phyloP scores from a whole-genome alignment of 345 rosid species.

The Xanthoceras sorbifolium region DNA sequence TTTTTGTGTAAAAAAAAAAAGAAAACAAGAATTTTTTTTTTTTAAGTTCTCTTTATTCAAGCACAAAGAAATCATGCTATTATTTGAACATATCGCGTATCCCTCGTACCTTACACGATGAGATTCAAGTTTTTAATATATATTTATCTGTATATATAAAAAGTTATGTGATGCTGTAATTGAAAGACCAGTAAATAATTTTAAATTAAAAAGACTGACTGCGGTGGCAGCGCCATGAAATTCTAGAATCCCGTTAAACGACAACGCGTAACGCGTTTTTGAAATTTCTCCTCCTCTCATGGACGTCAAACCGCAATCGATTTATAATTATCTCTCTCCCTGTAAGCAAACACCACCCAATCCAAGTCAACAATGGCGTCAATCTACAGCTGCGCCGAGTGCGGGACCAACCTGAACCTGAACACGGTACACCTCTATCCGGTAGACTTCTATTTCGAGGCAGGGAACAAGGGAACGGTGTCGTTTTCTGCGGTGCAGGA shows the following conservation, averaged over 20 bases:
- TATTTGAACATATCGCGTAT: too few relatives aligned
- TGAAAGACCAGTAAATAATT: too few relatives aligned
- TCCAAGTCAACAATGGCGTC: constrained; percentile 44
- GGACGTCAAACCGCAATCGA: not conserved
- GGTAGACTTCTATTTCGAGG: constrained; percentile 80
- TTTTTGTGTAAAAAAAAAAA: too few relatives aligned
- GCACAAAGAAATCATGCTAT: too few relatives aligned
- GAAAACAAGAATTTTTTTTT: too few relatives aligned
- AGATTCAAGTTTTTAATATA: too few relatives aligned
- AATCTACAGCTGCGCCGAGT: constrained; percentile 69
- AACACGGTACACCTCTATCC: constrained; percentile 61
- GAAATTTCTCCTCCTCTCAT: not conserved
- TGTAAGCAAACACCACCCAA: constrained; percentile 16
- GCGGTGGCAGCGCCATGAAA: not conserved
- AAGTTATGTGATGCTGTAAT: too few relatives aligned
- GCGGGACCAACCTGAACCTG: constrained; percentile 71
- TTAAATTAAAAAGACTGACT: too few relatives aligned
- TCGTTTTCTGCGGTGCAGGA: constrained; percentile 78
- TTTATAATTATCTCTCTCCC: constrained; percentile 3
- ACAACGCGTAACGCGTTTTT: not conserved
- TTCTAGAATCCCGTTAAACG: not conserved
- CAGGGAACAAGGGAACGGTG: constrained; percentile 80
- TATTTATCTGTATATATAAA: too few relatives aligned
- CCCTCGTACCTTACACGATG: too few relatives aligned
- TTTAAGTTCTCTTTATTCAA: too few relatives aligned